Conservation (phyloP, 2,329 filamentous ascomycete species). For the Fusarium duplospermum region DNA sequence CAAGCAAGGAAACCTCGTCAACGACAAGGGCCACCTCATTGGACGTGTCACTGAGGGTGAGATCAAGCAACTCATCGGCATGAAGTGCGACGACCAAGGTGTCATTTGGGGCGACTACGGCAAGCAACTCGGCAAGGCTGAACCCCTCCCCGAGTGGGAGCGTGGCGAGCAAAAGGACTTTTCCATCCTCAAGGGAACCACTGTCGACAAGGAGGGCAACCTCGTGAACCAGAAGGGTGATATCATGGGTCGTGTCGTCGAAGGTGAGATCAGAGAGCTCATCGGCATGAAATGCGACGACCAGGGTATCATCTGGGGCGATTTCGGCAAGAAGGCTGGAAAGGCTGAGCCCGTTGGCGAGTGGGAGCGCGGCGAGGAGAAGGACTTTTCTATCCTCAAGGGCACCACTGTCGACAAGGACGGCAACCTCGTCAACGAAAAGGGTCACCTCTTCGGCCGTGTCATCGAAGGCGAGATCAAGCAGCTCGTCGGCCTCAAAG, state of each 20-base stretch:
- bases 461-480: slow-evolving; percentile 73
- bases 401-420: slow-evolving; percentile 70
- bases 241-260: slow-evolving; percentile 69
- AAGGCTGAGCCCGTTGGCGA: slow-evolving; percentile 72
- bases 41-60: slow-evolving; percentile 73
- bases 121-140: slow-evolving; percentile 73
- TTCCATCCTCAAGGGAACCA: slow-evolving; percentile 57
- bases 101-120: slow-evolving; percentile 72
- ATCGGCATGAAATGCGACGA: slow-evolving; percentile 73
- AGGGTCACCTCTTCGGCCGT: slow-evolving; percentile 69
- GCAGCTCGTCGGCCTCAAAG: slow-evolving; percentile 72
- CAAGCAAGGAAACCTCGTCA: slow-evolving; percentile 69
- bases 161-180: slow-evolving; percentile 52
- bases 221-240: slow-evolving; percentile 65
- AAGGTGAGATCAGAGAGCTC: slow-evolving; percentile 72
- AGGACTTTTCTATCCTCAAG: slow-evolving; percentile 36
- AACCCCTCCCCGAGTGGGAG: slow-evolving; percentile 69
- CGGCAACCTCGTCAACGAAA: slow-evolving; percentile 66
- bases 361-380: slow-evolving; percentile 59
- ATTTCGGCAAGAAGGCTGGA: slow-evolving; percentile 70
- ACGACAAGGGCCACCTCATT: slow-evolving; percentile 64
- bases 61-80: slow-evolving; percentile 72
- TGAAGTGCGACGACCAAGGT: slow-evolving; percentile 74
- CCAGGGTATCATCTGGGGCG: slow-evolving; percentile 75
- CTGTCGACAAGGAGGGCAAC: slow-evolving; percentile 70